A percentile compares a stretch with the other conserved stretches of the same genome.
phyloP scores from a whole-genome alignment of 1,139 yeast genomes.

The Lodderomyces jiufengensis region DNA sequence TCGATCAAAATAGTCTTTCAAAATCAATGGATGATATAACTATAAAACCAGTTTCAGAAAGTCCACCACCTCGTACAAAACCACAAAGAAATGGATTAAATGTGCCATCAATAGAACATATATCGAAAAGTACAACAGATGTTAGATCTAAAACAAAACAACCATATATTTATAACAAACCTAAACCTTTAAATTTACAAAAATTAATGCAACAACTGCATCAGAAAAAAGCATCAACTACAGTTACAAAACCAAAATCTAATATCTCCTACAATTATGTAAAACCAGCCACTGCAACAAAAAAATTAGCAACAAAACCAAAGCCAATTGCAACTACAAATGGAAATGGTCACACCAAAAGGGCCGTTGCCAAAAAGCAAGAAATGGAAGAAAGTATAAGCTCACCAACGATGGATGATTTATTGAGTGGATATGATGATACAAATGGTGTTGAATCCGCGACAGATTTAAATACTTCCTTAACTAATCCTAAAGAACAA shows the following conservation, averaged over 20 bases:
- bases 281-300: conserved; percentile 13
- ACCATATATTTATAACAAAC: conserved; percentile 37
- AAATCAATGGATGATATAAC: conserved; percentile 19
- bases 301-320: conserved; percentile 6
- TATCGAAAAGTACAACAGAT: conserved; percentile 12
- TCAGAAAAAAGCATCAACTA: conserved; percentile 15
- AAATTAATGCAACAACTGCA: conserved; percentile 18
- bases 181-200: conserved; percentile 38
- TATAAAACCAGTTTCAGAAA: conserved; percentile 15
- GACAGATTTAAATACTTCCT: conserved; percentile 12
- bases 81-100: conserved; percentile 3
- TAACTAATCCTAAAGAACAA: conserved; percentile 65
- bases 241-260: conserved; percentile 14
- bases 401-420: conserved; percentile 28
- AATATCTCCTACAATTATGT: conserved; percentile 33
- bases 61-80: conserved; percentile 5
- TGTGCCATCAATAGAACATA: conserved; percentile 7
- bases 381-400: conserved; percentile 5
- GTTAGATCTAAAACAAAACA: conserved; percentile 14
- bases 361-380: conserved; percentile 10
- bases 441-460: conserved; percentile 7
- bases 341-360: conserved; percentile 4
- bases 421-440: conserved; percentile 23
- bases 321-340: conserved; percentile 7
- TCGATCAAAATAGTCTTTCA: conserved; percentile 4